These are phyloP conservation scores for Leccinum longicurvipes DNA, from an alignment of 768 basidiomycete species.

Conservation along the genomic window DNA sequence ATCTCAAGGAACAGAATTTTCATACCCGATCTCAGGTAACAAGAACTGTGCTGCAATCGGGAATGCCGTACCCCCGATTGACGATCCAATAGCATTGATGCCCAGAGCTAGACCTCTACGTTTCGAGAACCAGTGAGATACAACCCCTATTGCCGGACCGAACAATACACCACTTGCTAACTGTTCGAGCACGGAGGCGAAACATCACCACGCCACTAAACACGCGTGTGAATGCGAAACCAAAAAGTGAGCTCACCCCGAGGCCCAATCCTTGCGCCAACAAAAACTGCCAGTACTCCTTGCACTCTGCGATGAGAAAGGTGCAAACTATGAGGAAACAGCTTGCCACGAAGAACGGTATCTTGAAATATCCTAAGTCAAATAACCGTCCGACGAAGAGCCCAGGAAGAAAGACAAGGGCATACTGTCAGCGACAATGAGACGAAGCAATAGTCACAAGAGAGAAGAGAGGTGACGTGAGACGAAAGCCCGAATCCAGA, in stretches of 20 bases:
- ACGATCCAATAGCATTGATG: slow-evolving; percentile 64
- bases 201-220: background rate
- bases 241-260: slow-evolving; percentile 45
- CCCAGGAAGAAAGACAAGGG: slow-evolving; percentile 60
- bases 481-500: background rate
- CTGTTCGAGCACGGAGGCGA: slow-evolving; percentile 7
- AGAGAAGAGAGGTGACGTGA: background rate
- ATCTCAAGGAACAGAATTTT: background rate
- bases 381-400: slow-evolving; percentile 66
- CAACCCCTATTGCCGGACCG: slow-evolving; percentile 54
- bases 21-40: slow-evolving; percentile 54
- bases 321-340: slow-evolving; percentile 50
- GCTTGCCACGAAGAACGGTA: slow-evolving; percentile 47
- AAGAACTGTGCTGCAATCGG: slow-evolving; percentile 60
- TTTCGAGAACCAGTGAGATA: slow-evolving; percentile 74
- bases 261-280: slow-evolving; percentile 67
- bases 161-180: slow-evolving; percentile 57
- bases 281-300: slow-evolving; percentile 68
- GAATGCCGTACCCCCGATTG: slow-evolving; percentile 64
- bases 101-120: slow-evolving; percentile 58
- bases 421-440: slow-evolving; percentile 41
- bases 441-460: too few relatives aligned
- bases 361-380: slow-evolving; percentile 65
- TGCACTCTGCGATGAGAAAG: slow-evolving; percentile 68
- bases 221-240: background rate